These are phyloP conservation scores for Aureobasidium sp. DNA, from an alignment of 2,329 filamentous ascomycete genomes.

Conservation along the genomic window DNA sequence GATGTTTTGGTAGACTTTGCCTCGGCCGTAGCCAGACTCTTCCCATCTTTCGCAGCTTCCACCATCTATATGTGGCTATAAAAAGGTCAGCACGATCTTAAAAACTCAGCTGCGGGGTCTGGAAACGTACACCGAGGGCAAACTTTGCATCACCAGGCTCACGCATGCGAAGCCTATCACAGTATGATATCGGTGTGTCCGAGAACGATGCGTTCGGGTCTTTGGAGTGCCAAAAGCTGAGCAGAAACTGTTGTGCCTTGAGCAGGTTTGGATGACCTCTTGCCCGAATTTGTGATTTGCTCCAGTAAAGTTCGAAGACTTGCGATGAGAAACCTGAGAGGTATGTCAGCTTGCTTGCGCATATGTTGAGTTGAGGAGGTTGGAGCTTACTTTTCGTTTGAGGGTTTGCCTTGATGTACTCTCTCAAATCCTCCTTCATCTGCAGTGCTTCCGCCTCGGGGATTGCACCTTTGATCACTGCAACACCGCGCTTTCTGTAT, in stretches of 20 bases:
- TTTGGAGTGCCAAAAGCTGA: conserved; percentile 55
- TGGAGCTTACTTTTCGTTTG: conserved; percentile 40
- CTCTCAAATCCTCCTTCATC: conserved; percentile 48
- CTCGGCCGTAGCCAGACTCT: conserved; percentile 66
- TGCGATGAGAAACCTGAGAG: conserved; percentile 30
- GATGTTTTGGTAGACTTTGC: conserved; percentile 77
- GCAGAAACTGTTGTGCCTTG: conserved; percentile 51
- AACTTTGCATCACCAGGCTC: conserved; percentile 60
- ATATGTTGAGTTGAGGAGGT: background rate
- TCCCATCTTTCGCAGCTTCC: conserved; percentile 58
- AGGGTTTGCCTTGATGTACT: conserved; percentile 53
- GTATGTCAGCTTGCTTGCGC: conserved; percentile 8
- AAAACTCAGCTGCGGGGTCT: too few species aligned
- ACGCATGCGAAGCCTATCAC: conserved; percentile 57
- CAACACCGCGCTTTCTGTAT: conserved; percentile 63
- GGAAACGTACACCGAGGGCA: conserved; percentile 47
- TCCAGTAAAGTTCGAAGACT: conserved; percentile 60
- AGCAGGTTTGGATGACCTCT: conserved; percentile 53
- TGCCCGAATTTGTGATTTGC: conserved; percentile 50
- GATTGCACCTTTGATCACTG: conserved; percentile 52
- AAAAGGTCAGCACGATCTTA: background rate
- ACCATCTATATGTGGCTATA: conserved; percentile 59
- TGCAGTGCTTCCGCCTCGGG: conserved; percentile 47
- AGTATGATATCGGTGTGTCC: conserved; percentile 54
- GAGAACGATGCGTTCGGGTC: conserved; percentile 48